These are phyloP conservation scores for Populus simonii DNA, from an alignment of 345 rosid species.

Conservation along the genomic window DNA sequence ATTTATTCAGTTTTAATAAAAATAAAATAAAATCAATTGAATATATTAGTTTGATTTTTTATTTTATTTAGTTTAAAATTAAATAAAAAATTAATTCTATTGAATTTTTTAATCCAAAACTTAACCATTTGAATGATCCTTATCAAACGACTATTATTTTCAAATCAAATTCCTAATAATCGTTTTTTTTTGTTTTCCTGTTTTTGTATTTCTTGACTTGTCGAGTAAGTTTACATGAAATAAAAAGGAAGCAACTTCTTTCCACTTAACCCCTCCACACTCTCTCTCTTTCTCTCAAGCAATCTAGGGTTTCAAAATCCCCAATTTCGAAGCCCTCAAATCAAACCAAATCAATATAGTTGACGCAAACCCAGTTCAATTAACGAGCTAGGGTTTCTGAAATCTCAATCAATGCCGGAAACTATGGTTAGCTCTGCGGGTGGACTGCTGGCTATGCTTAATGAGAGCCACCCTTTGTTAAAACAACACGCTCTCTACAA, in stretches of 20 bases:
- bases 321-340: neutral
- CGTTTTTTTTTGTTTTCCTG: no score
- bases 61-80: no score
- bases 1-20: no score
- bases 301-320: neutral
- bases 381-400: neutral
- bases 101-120: no score
- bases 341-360: neutral
- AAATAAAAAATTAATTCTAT: no score
- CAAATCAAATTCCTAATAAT: no score
- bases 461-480: constrained; percentile 73
- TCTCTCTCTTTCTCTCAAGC: neutral
- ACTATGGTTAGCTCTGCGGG: constrained; percentile 91
- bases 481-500: constrained; percentile 86
- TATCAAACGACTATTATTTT: no score
- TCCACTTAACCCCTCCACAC: no score
- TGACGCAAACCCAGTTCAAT: neutral
- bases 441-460: constrained; percentile 92
- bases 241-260: neutral
- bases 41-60: no score
- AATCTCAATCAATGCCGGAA: constrained; percentile 43
- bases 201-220: constrained; percentile 10
- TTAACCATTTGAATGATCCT: no score
- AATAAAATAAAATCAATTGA: no score
- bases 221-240: constrained; percentile 10